Evolutionary conservation across 495 filamentous ascomycete genomes (phyloP).

Genomic region (Neurospora hispaniola): DNA sequence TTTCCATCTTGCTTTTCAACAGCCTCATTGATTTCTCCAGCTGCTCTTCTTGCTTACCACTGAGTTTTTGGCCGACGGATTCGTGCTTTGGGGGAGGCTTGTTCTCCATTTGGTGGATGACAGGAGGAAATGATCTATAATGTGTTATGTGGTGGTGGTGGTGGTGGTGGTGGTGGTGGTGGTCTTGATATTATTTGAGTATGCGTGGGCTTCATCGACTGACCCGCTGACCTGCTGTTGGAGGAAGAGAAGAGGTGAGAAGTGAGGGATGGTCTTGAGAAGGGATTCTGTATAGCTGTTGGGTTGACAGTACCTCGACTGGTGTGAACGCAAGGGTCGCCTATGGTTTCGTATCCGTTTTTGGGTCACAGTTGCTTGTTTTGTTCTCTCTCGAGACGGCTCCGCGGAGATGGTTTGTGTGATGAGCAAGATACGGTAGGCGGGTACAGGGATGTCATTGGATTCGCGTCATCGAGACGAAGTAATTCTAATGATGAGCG

Average conservation of each 20-base stretch:
- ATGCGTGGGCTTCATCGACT: not conserved
- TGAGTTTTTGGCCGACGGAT: not conserved
- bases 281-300: not conserved
- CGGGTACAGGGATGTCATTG: not conserved
- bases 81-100: not conserved
- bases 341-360: not conserved
- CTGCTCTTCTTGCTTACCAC: not conserved
- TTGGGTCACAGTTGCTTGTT: not conserved
- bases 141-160: not conserved
- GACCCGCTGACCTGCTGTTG: not conserved
- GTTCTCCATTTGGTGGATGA: not conserved
- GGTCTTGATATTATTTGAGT: not conserved
- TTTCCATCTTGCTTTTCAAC: not conserved
- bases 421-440: not conserved
- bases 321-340: not conserved
- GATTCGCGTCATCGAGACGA: not conserved
- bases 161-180: not conserved
- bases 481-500: not conserved
- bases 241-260: not conserved
- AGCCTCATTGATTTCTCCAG: not conserved
- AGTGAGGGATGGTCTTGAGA: not conserved
- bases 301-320: not conserved
- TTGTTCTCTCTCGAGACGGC: not conserved
- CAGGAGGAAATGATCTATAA: not conserved
- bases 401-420: not conserved